These are phyloP conservation scores for Platanthera zijinensis DNA, from an alignment of 106 monocot genomes.

Conservation along the genomic window DNA sequence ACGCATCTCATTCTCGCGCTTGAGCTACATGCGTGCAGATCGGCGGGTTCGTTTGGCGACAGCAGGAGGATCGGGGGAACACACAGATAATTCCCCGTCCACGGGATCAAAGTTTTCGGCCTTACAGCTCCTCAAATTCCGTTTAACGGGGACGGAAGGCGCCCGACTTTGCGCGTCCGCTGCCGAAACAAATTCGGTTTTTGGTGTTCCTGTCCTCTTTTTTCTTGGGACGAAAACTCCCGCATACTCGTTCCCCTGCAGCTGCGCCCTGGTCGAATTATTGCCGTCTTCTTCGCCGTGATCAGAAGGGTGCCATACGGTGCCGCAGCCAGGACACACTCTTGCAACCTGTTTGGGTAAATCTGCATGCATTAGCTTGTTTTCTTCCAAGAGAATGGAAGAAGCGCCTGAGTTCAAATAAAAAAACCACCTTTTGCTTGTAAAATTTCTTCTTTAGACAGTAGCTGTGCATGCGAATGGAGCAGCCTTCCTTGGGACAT, in stretches of 20 bases:
- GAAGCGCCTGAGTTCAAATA: neutral
- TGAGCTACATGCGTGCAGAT: too few species aligned
- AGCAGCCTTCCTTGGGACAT: conserved; percentile 67
- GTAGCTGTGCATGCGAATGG: conserved; percentile 64
- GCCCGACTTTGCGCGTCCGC: neutral
- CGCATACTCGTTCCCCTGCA: conserved; percentile 14
- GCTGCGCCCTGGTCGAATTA: neutral
- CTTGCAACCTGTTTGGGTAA: conserved; percentile 31
- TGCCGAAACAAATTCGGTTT: conserved; percentile 22
- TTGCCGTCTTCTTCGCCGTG: conserved; percentile 23
- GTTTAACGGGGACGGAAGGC: neutral
- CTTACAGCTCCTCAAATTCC: conserved; percentile 17
- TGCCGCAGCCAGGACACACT: conserved; percentile 63
- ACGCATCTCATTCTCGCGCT: too few species aligned
- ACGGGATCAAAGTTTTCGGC: conserved; percentile 1
- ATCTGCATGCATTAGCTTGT: neutral
- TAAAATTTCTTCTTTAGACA: conserved; percentile 79
- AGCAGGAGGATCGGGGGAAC: too few species aligned
- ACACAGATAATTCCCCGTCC: too few species aligned
- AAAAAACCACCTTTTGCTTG: neutral
- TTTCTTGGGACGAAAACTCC: neutral
- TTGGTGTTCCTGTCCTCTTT: conserved; percentile 17
- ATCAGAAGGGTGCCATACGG: conserved; percentile 41
- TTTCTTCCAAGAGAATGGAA: neutral
- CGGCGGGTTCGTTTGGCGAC: too few species aligned